phyloP scores from a whole-genome alignment of 768 basidiomycete genomes.

The Pisolithus tinctorius region DNA sequence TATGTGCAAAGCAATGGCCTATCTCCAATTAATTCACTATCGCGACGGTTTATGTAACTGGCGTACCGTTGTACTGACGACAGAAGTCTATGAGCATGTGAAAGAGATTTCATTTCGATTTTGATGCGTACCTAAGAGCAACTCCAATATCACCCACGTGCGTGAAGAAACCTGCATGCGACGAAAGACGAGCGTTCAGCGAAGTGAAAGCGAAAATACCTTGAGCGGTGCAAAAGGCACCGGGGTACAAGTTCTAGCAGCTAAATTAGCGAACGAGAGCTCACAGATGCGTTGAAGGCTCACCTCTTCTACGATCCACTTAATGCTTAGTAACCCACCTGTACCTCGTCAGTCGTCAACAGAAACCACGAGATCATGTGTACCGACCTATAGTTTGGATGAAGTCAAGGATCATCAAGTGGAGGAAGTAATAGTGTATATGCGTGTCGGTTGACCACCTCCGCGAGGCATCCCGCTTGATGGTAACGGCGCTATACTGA shows the following conservation, averaged over 20 bases:
- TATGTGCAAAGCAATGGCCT: conserved; percentile 36
- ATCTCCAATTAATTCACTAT: neutral
- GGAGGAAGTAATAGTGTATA: conserved; percentile 29
- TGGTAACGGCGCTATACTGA: conserved; percentile 22
- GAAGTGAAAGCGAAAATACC: conserved; percentile 14
- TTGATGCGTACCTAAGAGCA: conserved; percentile 3
- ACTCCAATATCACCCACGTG: no score
- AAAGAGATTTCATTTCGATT: neutral
- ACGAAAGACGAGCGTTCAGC: neutral
- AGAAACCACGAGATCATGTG: neutral
- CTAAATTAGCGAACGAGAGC: neutral
- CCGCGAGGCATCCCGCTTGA: conserved; percentile 18
- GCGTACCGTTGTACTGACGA: conserved; percentile 10
- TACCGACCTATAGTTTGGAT: conserved; percentile 28
- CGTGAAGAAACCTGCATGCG: conserved; percentile 26
- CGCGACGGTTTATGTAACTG: neutral
- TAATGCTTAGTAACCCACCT: conserved; percentile 28
- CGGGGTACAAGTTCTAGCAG: conserved; percentile 24
- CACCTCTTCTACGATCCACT: conserved; percentile 29
- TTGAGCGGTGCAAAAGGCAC: conserved; percentile 29
- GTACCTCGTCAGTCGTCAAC: conserved; percentile 4
- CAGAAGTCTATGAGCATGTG: conserved; percentile 1
- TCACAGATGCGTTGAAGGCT: conserved; percentile 4
- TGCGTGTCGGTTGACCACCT: conserved; percentile 27
- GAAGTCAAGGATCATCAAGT: conserved; percentile 25